These are phyloP conservation scores for Coelastrella sp. DNA, from an alignment of 139 green algal genomes.

Conservation along the genomic window DNA sequence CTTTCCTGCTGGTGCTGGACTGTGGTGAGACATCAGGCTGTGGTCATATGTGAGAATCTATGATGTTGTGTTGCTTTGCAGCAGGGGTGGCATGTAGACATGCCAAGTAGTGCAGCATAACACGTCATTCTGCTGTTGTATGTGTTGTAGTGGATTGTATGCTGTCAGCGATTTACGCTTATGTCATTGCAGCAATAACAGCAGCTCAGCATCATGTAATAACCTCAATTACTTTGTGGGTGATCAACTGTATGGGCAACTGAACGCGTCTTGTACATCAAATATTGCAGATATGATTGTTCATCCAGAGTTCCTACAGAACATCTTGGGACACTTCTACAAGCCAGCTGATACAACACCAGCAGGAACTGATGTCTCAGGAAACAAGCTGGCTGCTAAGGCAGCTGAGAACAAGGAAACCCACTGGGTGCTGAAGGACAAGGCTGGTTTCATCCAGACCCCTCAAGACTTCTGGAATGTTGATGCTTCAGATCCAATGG, in stretches of 20 bases:
- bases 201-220: background rate
- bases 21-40: background rate
- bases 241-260: background rate
- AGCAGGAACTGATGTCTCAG: too few relatives aligned
- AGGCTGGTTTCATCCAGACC: constrained; percentile 40
- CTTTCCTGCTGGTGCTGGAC: constrained; percentile 30
- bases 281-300: constrained; percentile 26
- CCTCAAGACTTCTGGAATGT: too few relatives aligned
- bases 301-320: constrained; percentile 31
- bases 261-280: background rate
- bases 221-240: background rate
- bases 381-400: background rate
- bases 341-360: too few relatives aligned
- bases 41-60: background rate
- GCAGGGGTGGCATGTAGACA: background rate
- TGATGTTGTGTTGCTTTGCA: background rate
- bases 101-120: too few relatives aligned
- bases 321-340: constrained; percentile 33
- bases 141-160: too few relatives aligned
- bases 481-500: too few relatives aligned
- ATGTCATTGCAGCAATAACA: too few relatives aligned
- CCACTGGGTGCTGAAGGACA: constrained; percentile 27
- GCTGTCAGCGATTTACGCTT: too few relatives aligned
- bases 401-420: background rate
- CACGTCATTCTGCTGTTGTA: too few relatives aligned